Base-by-base conservation (phyloP, 345 rosid genomes). In the Toxicodendron radicans region DNA sequence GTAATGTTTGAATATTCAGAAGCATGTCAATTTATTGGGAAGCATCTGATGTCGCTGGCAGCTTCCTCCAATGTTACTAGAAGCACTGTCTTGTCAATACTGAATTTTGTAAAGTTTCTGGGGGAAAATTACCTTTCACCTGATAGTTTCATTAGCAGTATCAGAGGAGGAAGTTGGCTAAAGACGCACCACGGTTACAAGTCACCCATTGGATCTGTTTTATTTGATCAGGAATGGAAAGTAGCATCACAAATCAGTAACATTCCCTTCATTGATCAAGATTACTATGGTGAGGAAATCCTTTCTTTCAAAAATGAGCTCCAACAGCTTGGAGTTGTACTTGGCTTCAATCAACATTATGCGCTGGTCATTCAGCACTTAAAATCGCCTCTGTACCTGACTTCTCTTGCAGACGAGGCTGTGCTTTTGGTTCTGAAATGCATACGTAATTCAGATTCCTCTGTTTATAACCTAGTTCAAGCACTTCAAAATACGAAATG, bases 171-270 rank as follows among this genome's bases (percentile, higher is more conserved):
- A 27, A 58, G 67, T 18, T 92, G 96, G 97, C 65, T 92, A 5
- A 80, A 53, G 77, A 90, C 92, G 41, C 51, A 45, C 10, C 59
- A 24, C 2, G 94, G 90, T 35, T 33, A 73, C 30, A 73, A 75
- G 73, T 84, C 90, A 27, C 94, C 96, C 0, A 72, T 33, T 35
- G 90, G 79, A 18, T 86, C 89, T 78, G 90, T 90, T 78, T 69
- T 90, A 70, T 85, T 64, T 14, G 75, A 79, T 58, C 59, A 83
- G 38, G 81, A 80, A 9, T 92, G 96, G 92, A 73, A 67, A 83
- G 64, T 65, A 64, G 91, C 94, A 7, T 67, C 71, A 16, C 77
- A 79, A 21, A 76, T 92, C 65, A 84, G 92, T 43, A 72, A 90
- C 58, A 74, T 87, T 11, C 92, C 95, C 2, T 83, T 88, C 69